These are phyloP conservation scores for Gloeostereum incarnatum DNA, from an alignment of 768 basidiomycete species.

Conservation along the genomic window DNA sequence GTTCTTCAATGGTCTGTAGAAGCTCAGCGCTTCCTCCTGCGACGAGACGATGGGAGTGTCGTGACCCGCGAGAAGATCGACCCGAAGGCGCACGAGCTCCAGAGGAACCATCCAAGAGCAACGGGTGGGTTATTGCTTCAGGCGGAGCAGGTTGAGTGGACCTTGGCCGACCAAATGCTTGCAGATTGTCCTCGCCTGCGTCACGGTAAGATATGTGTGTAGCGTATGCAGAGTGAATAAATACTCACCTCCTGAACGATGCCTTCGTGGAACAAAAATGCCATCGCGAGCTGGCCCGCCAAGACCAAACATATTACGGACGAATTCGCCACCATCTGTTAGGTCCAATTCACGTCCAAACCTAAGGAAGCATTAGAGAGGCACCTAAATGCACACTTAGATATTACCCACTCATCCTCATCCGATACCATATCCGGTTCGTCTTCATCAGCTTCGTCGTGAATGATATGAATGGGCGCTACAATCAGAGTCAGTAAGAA, in stretches of 20 bases:
- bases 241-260: conserved; percentile 34
- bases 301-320: conserved; percentile 47
- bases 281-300: conserved; percentile 35
- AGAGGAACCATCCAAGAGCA: conserved; percentile 58
- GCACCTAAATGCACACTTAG: neutral
- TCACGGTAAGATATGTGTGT: neutral
- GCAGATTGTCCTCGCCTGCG: conserved; percentile 42
- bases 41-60: conserved; percentile 49
- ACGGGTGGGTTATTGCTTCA: conserved; percentile 73
- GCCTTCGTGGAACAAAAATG: conserved; percentile 46
- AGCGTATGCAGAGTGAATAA: conserved; percentile 4
- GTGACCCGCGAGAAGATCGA: conserved; percentile 35
- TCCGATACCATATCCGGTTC: conserved; percentile 56
- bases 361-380: conserved; percentile 13
- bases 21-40: conserved; percentile 46
- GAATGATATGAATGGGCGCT: conserved; percentile 51
- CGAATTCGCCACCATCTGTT: conserved; percentile 27
- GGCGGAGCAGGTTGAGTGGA: conserved; percentile 40
- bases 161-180: conserved; percentile 57
- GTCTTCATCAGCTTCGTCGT: conserved; percentile 52
- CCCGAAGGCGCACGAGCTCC: conserved; percentile 32
- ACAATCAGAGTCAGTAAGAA: conserved; percentile 9
- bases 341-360: conserved; percentile 29
- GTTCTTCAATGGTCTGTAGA: conserved; percentile 69
- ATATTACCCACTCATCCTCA: conserved; percentile 46